Evolutionary conservation across 495 filamentous ascomycete species (phyloP).

Genomic region (Lophiostoma macrostomum): DNA sequence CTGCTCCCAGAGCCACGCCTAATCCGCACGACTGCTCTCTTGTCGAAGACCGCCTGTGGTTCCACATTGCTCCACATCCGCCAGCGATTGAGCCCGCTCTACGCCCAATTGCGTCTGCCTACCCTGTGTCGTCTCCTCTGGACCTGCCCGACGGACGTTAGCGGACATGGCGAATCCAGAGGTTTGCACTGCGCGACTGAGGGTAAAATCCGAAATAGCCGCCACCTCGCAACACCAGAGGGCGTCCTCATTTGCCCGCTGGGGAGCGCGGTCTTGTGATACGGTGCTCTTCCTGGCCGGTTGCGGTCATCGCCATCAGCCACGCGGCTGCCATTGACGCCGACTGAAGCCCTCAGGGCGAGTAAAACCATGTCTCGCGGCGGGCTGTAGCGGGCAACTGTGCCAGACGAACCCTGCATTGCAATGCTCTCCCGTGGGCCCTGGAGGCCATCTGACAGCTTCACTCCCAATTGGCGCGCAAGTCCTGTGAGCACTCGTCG

Average conservation of each 20-base stretch:
- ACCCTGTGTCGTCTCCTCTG: background rate
- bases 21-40: no score
- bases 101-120: constrained; percentile 22
- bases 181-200: background rate
- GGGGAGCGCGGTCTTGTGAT: constrained; percentile 30
- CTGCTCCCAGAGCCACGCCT: constrained; percentile 4
- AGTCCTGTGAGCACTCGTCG: constrained; percentile 8
- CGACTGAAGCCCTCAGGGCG: constrained; percentile 12
- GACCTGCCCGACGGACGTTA: constrained; percentile 1
- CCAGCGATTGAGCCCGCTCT: constrained; percentile 5
- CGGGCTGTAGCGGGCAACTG: constrained; percentile 11
- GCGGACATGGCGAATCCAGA: constrained; percentile 25
- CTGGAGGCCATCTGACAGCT: constrained; percentile 23
- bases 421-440: constrained; percentile 5
- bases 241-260: constrained; percentile 22
- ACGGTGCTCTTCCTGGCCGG: background rate
- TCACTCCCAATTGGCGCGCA: constrained; percentile 1
- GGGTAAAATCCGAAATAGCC: constrained; percentile 26
- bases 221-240: constrained; percentile 22
- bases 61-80: constrained; percentile 21
- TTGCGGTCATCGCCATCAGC: constrained; percentile 29
- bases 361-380: constrained; percentile 35
- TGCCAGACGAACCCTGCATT: constrained; percentile 10
- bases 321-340: constrained; percentile 33
- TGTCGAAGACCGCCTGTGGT: constrained; percentile 23